A percentile compares a stretch with the other conserved stretches of the same genome.
These are phyloP conservation scores for Rhododendron simsii DNA, from an alignment of 148 eudicot species.

Conservation along the genomic window DNA sequence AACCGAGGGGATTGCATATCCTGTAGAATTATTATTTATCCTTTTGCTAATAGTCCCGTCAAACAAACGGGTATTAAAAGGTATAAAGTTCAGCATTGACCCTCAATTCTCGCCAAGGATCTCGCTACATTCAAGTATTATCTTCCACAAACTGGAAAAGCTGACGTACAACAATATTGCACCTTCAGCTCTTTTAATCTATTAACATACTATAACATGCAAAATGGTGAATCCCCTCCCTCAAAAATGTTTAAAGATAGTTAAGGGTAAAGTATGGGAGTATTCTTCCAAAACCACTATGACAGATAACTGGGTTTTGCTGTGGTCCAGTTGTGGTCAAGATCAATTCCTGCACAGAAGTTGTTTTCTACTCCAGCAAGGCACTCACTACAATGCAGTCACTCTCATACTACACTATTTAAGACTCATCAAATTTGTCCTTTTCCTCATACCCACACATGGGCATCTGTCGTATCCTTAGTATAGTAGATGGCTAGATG, in stretches of 20 bases:
- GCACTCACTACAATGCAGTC: background rate
- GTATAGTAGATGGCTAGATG: background rate
- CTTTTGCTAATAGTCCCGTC: background rate
- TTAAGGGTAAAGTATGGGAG: background rate
- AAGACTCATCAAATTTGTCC: background rate
- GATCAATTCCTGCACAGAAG: background rate
- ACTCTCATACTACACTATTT: background rate
- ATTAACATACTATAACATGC: background rate
- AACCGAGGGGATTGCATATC: background rate
- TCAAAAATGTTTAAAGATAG: background rate
- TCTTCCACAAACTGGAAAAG: background rate
- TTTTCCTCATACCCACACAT: background rate
- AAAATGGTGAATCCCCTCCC: background rate
- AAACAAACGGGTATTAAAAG: background rate
- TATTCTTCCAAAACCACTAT: background rate
- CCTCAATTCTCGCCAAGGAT: background rate
- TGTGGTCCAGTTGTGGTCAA: background rate
- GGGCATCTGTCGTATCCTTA: background rate
- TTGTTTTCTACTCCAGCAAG: background rate
- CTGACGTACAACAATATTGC: background rate
- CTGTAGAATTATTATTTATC: background rate
- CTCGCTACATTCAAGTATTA: background rate
- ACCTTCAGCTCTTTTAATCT: background rate
- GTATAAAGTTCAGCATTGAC: background rate
- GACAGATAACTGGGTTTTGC: background rate